Evolutionary conservation across 2,329 filamentous ascomycete genomes (phyloP), one percentile per base, ranked within the genome.

Genomic region (Colletotrichum echinochloae): DNA sequence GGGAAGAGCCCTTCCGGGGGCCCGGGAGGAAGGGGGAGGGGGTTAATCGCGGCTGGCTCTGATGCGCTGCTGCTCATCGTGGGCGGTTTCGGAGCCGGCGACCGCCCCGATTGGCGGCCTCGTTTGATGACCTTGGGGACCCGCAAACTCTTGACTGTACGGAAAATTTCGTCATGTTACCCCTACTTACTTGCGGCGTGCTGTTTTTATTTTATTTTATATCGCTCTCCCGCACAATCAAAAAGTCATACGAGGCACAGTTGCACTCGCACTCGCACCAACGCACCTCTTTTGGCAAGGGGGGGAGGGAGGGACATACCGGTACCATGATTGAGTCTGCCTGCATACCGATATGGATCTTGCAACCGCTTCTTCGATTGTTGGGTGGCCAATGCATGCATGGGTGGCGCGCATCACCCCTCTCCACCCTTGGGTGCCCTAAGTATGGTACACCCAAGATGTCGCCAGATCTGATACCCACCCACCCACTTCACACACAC

Each of bases 31-130:
- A 52, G 60, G 37, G 46, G 54, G 64, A 37, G 54, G 28, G 44
- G 39, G 18, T 44, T 54, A 23, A 33, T 66, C 57, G 57, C 65
- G 65, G 65, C 57, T 62, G 39, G 57, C 44, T 37, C 41, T 46
- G 56, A 30, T 49, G 59, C n/a, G n/a, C n/a, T n/a, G n/a, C n/a
- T 61, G 37, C 28, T 54, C 48, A 60, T 39, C 54, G 54, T 41
- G 61, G 28, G n/a, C n/a, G n/a, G 16, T 20, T 41, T 30, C 46
- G 49, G 44, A 20, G 16, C 64, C 67, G 67, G 67, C 33, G 51
- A 28, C 57, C 30, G 63, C 20, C 51, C 66, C 56, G 67, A 67
- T 67, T 70, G 67, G 67, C 57, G 63, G 56, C 49, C 62, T 70
- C 7, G 49, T 30, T 18, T 30, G 11, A 46, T 16, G 20, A 18